phyloP scores from a whole-genome alignment of 1,284 basidiomycete genomes.

The Pseudozyma flocculosa region DNA sequence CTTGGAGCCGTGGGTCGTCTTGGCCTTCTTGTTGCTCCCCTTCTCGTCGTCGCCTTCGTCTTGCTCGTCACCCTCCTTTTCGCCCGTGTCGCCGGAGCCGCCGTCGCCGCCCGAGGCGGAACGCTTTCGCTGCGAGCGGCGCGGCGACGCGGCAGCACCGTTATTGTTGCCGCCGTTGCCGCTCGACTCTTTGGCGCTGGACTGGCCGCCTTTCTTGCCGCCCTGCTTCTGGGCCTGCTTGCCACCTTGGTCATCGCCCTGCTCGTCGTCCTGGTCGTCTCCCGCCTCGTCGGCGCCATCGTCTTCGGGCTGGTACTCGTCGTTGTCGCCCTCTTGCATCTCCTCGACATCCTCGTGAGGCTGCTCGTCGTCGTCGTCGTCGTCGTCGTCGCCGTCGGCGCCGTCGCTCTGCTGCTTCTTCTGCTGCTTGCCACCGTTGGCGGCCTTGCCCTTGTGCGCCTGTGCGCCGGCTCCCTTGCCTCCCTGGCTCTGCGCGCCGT shows the following conservation, averaged over 20 bases:
- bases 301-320: slow-evolving; percentile 14
- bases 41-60: too few species aligned
- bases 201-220: too few species aligned
- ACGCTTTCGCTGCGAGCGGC: too few species aligned
- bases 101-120: too few species aligned
- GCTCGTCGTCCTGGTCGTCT: too few species aligned
- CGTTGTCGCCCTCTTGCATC: slow-evolving; percentile 4
- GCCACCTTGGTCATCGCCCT: too few species aligned
- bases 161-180: too few species aligned
- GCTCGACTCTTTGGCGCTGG: too few species aligned
- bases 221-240: too few species aligned
- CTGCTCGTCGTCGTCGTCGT: slow-evolving; percentile 5
- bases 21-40: background rate
- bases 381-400: slow-evolving; percentile 4
- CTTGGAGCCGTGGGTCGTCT: slow-evolving; percentile 12
- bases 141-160: too few species aligned
- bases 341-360: slow-evolving; percentile 5
- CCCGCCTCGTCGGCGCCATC: slow-evolving; percentile 19
- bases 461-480: slow-evolving; percentile 5
- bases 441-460: background rate
- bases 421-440: slow-evolving; percentile 1
- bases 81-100: too few species aligned
- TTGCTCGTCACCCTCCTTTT: too few species aligned
- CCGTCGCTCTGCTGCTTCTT: slow-evolving; percentile 6
- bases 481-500: slow-evolving; percentile 6